Evolutionary conservation across 2,329 filamentous ascomycete genomes (phyloP), one percentile per base, ranked within the genome.

Genomic region (Cladosporium phlei): DNA sequence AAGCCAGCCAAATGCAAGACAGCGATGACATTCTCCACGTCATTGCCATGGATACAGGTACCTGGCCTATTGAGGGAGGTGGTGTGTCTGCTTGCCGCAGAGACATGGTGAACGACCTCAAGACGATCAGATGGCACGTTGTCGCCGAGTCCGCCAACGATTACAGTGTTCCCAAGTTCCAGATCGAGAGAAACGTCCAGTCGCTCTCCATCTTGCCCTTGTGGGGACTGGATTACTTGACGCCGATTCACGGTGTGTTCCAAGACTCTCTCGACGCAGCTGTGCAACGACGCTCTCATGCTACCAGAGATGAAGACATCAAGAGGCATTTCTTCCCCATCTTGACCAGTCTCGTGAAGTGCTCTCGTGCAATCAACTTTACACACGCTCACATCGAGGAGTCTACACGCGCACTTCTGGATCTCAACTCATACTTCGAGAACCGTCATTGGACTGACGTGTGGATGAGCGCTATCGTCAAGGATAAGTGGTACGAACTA

Each of bases 381-480:
- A 65, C 64, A 1, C 55, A 55, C 34, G 60, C 63, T 21, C 63
- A 69, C 29, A 62, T 69, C 34, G 66, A 68, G 49, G 64, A 69
- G 56, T 59, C 67, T n/a, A 68, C 67, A 7, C 55, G 64, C 50
- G 67, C 67, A 14, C 52, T 69, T 10, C 56, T 69, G 29, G 68
- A 69, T 43, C 57, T 71, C 50, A 74, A 66, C 56, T 69, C 59
- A 17, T 74, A 66, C 57, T 72, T 74, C 37, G 62, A 71, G 39
- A 66, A 66, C 7, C 64, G 66, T 4, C 67, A 73, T 42, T 74
- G 71, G 71, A 67, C 66, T 29, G 68, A 69, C 32, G 67, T 72
- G 0, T 74, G 71, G 71, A 69, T 62, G 10, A 73, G 69, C 55
- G 64, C 69, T 25, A 60, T 69, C 35, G 71, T 73, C 34, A 73